Base-by-base conservation (phyloP, 2,329 filamentous ascomycete species). In the Claviceps sp. region DNA sequence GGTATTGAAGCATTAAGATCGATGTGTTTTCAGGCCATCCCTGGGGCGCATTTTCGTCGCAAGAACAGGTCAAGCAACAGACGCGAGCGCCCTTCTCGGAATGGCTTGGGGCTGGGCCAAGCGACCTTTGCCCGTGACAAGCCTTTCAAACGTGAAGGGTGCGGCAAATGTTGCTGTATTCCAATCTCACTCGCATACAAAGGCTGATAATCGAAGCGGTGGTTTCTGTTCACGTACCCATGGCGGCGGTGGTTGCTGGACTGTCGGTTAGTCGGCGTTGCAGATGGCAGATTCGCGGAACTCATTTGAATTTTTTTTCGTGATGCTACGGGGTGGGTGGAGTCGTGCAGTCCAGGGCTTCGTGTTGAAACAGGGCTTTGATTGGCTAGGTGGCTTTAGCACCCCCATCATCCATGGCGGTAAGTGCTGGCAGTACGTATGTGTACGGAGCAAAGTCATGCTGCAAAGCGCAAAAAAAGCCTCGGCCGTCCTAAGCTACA, bases 201-300 rank as follows among this genome's bases (percentile, higher is more conserved):
- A 64, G 67, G 67, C 67, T 68, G 63, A 66, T 57, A 57, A 61
- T 55, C 50, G 53, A 58, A 53, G 53, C 41, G 37, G 42, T 38
- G 57, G 52, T 67, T 74, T 40, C 59, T 52, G 67, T 75, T 68
- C 66, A 77, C 77, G 72, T 81, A 81, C 77, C 77, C 77, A 81
- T 81, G 71, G 72, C 78, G 74, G 70, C 73, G 74, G 63, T 67
- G 61, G 63, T 62, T 63, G 63, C 57, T 64, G 62, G 60, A 55
- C 67, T 64, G 66, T 68, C 67, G 64, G 66, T 68, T 66, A 64
- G 65, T 71, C 66, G 67, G 63, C 65, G 70, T 65, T 67, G 58
- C 59, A 57, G 56, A 34, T 37, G 42, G 0, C 7, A 34, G 30
- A 11, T 11, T 11, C 1, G 13, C 9, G 42, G 11, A 34, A 6